These are phyloP conservation scores for Fusarium phyllophilum DNA, from an alignment of 2,329 filamentous ascomycete species.

Conservation along the genomic window DNA sequence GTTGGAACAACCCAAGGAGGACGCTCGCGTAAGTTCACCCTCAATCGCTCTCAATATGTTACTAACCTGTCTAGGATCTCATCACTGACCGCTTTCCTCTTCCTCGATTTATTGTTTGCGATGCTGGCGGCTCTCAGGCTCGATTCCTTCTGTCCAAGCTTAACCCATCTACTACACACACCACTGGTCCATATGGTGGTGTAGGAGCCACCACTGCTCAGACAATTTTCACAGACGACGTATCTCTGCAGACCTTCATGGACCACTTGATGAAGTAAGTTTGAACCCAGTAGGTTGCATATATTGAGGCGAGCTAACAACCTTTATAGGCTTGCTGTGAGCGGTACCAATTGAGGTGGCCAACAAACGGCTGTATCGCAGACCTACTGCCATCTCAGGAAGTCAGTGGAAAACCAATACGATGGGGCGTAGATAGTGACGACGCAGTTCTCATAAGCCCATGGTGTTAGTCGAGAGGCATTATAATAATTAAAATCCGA, in stretches of 20 bases:
- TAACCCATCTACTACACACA: conserved; percentile 97
- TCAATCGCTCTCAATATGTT: background rate
- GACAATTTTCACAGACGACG: conserved; percentile 99
- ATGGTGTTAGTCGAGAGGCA: background rate
- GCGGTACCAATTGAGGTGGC: conserved; percentile 65
- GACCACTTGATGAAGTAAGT: conserved; percentile 97
- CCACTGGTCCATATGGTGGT: conserved; percentile 89
- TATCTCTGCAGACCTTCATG: conserved; percentile 98
- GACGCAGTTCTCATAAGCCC: background rate
- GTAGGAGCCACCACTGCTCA: conserved; percentile 87
- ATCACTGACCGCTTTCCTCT: conserved; percentile 98
- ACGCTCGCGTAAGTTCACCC: conserved; percentile 78
- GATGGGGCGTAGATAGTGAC: background rate
- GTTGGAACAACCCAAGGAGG: conserved; percentile 93
- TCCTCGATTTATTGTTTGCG: conserved; percentile 97
- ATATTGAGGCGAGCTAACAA: background rate
- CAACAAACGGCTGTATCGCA: background rate
- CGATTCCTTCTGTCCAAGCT: conserved; percentile 97
- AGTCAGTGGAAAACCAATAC: background rate
- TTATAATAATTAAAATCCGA: conserved; percentile 3
- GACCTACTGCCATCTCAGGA: background rate
- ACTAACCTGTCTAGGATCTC: conserved; percentile 73
- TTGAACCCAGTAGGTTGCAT: conserved; percentile 45
- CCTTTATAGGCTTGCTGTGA: conserved; percentile 65
- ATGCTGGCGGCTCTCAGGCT: conserved; percentile 97